Percentiles rank a stretch among this genome's conserved stretches.
Evolutionary conservation across 331 rosid genomes (phyloP).

Genomic region (Quercus tomentella): DNA sequence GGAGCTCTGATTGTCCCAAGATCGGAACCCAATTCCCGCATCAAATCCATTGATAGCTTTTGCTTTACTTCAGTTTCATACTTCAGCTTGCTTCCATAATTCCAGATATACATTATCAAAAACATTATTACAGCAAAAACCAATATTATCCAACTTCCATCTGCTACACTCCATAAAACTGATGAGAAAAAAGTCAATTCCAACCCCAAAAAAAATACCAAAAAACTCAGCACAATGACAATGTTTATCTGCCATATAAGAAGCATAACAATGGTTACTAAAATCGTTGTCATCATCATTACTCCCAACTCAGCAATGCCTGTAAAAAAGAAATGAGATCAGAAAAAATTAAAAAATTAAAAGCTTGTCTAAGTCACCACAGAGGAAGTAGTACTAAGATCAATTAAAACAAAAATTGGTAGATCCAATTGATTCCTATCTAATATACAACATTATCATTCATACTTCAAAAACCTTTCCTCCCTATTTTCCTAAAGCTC

Average conservation of each 20-base stretch:
- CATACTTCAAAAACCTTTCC: background rate
- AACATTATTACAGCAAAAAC: conserved; percentile 82
- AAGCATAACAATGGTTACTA: conserved; percentile 92
- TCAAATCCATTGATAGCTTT: conserved; percentile 83
- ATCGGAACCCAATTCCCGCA: conserved; percentile 84
- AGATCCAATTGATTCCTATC: conserved; percentile 6
- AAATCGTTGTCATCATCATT: conserved; percentile 92
- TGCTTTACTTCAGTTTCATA: conserved; percentile 95
- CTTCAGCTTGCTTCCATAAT: conserved; percentile 94
- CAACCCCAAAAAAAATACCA: conserved; percentile 75
- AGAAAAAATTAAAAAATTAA: background rate
- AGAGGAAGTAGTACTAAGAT: background rate
- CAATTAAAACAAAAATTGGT: background rate
- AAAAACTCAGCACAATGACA: conserved; percentile 61
- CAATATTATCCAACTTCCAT: conserved; percentile 98
- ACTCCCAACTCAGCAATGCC: conserved; percentile 97
- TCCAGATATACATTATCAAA: conserved; percentile 84
- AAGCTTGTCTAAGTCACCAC: background rate
- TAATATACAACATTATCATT: background rate
- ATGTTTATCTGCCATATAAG: conserved; percentile 97
- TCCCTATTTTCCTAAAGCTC: background rate
- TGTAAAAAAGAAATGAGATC: conserved; percentile 32
- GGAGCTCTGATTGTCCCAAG: conserved; percentile 98
- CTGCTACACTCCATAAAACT: conserved; percentile 79
- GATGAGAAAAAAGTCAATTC: conserved; percentile 88